Evolutionary conservation across 2,329 filamentous ascomycete species (phyloP).

Genomic region (Cordyceps javanica): DNA sequence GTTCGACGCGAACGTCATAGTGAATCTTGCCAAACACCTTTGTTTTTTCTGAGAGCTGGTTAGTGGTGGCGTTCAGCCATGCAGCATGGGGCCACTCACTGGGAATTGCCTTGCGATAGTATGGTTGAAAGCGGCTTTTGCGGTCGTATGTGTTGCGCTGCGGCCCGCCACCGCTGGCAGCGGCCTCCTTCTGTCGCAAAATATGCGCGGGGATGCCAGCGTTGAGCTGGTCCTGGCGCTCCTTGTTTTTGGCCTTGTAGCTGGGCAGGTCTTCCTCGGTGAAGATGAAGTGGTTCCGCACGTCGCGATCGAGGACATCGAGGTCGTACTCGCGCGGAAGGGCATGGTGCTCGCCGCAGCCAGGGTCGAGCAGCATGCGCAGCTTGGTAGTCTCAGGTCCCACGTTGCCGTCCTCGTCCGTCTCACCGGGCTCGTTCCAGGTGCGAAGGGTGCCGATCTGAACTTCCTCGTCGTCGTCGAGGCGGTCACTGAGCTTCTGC

Average conservation of each 20-base stretch:
- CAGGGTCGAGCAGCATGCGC: conserved; percentile 61
- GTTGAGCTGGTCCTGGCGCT: conserved; percentile 48
- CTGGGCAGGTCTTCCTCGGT: conserved; percentile 82
- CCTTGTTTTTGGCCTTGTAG: conserved; percentile 42
- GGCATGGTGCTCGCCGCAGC: conserved; percentile 60
- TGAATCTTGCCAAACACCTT: conserved; percentile 64
- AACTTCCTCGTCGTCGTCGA: conserved; percentile 77
- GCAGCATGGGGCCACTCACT: conserved; percentile 45
- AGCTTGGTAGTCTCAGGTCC: conserved; percentile 29
- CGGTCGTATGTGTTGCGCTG: conserved; percentile 43
- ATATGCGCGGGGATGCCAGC: conserved; percentile 55
- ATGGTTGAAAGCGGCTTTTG: conserved; percentile 47
- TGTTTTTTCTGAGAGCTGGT: conserved; percentile 61
- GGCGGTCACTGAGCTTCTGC: conserved; percentile 44
- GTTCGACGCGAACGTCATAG: conserved; percentile 70
- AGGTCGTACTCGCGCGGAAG: conserved; percentile 88
- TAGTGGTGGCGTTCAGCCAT: conserved; percentile 13
- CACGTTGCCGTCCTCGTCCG: conserved; percentile 34
- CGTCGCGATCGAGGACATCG: conserved; percentile 55
- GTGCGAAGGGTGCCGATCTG: conserved; percentile 68
- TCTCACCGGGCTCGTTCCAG: conserved; percentile 50
- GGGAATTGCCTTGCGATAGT: conserved; percentile 65
- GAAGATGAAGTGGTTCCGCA: conserved; percentile 86
- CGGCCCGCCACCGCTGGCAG: conserved; percentile 21
- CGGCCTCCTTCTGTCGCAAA: conserved; percentile 33